Evolutionary conservation across 108 stramenopile genomes (phyloP).

Genomic region (Skeletonema potamos): DNA sequence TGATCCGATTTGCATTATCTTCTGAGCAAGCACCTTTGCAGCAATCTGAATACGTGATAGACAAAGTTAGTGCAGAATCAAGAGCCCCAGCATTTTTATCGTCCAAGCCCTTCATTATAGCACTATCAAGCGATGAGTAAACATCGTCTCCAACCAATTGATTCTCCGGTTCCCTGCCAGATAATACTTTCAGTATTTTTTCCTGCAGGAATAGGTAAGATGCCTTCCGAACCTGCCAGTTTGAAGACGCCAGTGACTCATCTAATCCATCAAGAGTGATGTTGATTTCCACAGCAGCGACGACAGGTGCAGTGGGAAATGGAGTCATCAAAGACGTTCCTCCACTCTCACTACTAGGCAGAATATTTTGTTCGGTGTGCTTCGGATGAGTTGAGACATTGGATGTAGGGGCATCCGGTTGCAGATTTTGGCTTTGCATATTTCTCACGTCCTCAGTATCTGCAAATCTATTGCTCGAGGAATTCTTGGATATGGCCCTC

Average conservation of each 20-base stretch:
- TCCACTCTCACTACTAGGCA: background rate
- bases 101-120: slow-evolving; percentile 46
- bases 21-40: slow-evolving; percentile 53
- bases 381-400: background rate
- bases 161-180: slow-evolving; percentile 19
- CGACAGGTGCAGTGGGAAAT: slow-evolving; percentile 10
- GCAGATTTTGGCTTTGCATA: background rate
- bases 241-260: slow-evolving; percentile 47
- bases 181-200: slow-evolving; percentile 23
- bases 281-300: slow-evolving; percentile 36
- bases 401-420: background rate
- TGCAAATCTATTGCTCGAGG: slow-evolving; percentile 51
- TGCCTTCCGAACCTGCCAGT: slow-evolving; percentile 74
- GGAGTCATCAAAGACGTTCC: slow-evolving; percentile 3
- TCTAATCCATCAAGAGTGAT: slow-evolving; percentile 58
- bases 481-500: slow-evolving; percentile 62
- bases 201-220: slow-evolving; percentile 60
- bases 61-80: slow-evolving; percentile 71
- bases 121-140: slow-evolving; percentile 48
- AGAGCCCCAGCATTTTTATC: slow-evolving; percentile 82
- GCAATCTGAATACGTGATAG: slow-evolving; percentile 53
- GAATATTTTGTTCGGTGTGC: background rate
- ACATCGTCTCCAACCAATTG: slow-evolving; percentile 36
- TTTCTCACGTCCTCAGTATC: slow-evolving; percentile 21
- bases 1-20: slow-evolving; percentile 52